Conservation (phyloP, 148 eudicot genomes). For the Heliamphora exappendiculata region DNA sequence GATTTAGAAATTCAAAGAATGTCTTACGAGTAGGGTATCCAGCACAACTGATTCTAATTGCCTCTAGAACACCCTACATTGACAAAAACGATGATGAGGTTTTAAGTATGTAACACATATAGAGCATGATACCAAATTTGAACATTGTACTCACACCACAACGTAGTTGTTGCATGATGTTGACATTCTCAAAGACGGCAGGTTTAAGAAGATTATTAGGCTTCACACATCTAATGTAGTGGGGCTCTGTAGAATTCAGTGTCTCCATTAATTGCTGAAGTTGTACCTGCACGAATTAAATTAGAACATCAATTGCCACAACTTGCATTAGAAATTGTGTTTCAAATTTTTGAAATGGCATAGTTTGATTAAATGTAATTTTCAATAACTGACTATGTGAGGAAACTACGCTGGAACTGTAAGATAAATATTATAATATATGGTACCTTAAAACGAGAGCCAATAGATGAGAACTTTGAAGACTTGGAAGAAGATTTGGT, state of each 20-base stretch:
- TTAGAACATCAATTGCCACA: constrained; percentile 9
- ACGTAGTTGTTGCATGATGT: constrained; percentile 91
- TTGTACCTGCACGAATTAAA: constrained; percentile 64
- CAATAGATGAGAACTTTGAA: constrained; percentile 91
- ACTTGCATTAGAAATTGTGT: background rate
- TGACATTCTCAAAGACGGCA: constrained; percentile 86
- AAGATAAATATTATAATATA: constrained; percentile 3
- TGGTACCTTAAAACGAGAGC: constrained; percentile 83
- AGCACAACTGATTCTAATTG: constrained; percentile 93
- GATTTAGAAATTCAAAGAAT: constrained; percentile 70
- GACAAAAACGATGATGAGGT: constrained; percentile 20
- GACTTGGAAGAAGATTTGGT: constrained; percentile 58
- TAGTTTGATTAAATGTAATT: background rate
- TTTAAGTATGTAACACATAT: background rate
- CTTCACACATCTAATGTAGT: constrained; percentile 97
- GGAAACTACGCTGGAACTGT: background rate
- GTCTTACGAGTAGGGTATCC: constrained; percentile 92
- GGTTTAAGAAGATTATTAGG: constrained; percentile 93
- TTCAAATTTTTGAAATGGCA: background rate
- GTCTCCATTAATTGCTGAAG: constrained; percentile 91
- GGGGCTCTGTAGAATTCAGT: constrained; percentile 91
- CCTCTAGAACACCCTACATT: constrained; percentile 95
- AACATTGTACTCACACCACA: constrained; percentile 86
- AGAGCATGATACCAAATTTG: background rate
- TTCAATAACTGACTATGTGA: constrained; percentile 1